Evolutionary conservation across 768 basidiomycete species (phyloP), one percentile per base, ranked within the genome.

Genomic region (Auricularia cornea): DNA sequence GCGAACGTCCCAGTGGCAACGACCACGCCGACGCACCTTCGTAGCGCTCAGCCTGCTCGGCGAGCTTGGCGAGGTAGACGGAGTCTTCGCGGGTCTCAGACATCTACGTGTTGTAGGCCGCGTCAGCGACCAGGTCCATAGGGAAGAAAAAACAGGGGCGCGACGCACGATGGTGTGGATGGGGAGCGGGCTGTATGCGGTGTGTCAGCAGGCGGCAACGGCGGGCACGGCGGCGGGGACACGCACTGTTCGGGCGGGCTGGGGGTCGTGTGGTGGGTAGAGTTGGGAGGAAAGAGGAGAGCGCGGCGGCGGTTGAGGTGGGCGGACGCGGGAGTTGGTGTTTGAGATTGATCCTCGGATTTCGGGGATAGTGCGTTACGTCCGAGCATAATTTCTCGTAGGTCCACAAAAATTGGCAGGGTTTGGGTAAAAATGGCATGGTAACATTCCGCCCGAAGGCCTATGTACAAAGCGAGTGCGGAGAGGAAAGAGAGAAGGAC

Each of bases 21-120:
- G 60, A 59, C 48, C 32, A 20, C 0, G 38, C 33, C 57, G 30
- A 64, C 76, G 60, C 63, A 92, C 92, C 92, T 78, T 90, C 86
- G 73, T 92, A 92, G 60, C 92, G 88, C 73, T 92, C 91, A 38
- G 92, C 90, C 77, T 93, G 89, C 71, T 90, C 90, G 56, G 90
- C 88, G 63, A 93, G 82, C 76, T 90, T 91, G 65, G 91, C 91
- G 68, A 94, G 80, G 74, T 81, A 81, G 70, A 81, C 79, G 68
- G 74, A 75, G 68, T 77, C 76, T 73, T 78, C 77, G 59, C 76
- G 74, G 64, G 71, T 69, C 59, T 72, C 71, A 63, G 72, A 57
- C 54, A 57, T 57, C 54, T 57, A 3, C 26, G n/a, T n/a, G n/a
- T n/a, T n/a, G 26, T 28, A 6, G 1, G 1, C 54, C 10, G 0